Conservation (phyloP, 2,329 filamentous ascomycete genomes). For the Aspergillus tanneri region DNA sequence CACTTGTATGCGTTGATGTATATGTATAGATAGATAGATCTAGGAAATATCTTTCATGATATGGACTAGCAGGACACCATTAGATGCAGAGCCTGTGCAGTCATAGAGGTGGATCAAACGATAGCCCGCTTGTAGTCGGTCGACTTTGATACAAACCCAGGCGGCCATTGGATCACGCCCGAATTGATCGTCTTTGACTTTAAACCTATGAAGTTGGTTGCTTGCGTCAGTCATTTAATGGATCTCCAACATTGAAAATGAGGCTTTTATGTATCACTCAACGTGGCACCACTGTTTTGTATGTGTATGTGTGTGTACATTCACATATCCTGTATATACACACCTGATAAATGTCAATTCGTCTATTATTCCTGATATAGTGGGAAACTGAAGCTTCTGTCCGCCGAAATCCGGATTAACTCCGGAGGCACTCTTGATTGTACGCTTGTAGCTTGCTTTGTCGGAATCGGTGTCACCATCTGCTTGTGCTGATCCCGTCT, state of each 20-base stretch:
- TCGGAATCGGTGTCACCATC: constrained; percentile 47
- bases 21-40: neutral
- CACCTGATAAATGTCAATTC: constrained; percentile 72
- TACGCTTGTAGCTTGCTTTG: constrained; percentile 55
- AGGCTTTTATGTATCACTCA: constrained; percentile 1
- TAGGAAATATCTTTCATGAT: constrained; percentile 57
- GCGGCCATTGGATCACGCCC: constrained; percentile 75
- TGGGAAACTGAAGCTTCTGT: constrained; percentile 59
- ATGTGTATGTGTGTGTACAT: too few species aligned
- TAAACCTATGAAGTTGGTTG: constrained; percentile 54
- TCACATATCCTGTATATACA: too few species aligned
- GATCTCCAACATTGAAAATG: too few species aligned
- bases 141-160: constrained; percentile 85
- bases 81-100: constrained; percentile 61
- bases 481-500: constrained; percentile 45
- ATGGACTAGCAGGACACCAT: constrained; percentile 71
- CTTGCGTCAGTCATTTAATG: neutral
- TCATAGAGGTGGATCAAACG: constrained; percentile 76
- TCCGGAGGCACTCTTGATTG: constrained; percentile 56
- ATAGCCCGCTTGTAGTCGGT: constrained; percentile 73
- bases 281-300: neutral
- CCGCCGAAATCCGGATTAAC: constrained; percentile 66
- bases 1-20: neutral
- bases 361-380: constrained; percentile 59
- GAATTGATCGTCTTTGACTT: constrained; percentile 83